Percentiles rank a stretch among this genome's conserved stretches.
These are phyloP conservation scores for Sextonia rubra DNA, from an alignment of 164 flowering plant species.

Conservation along the genomic window DNA sequence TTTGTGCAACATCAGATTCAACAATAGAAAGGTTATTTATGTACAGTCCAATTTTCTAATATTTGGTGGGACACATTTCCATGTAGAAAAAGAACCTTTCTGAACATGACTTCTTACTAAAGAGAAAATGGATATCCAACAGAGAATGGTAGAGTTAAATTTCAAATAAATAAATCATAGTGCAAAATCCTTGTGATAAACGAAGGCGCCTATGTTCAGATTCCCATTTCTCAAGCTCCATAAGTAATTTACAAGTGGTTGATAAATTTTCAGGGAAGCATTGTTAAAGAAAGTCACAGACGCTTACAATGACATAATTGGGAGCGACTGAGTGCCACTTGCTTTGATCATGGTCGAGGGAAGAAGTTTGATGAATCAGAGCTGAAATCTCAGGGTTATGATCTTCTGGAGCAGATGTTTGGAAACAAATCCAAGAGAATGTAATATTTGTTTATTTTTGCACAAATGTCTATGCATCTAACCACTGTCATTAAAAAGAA, in stretches of 20 bases:
- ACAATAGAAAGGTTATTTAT: too few species aligned
- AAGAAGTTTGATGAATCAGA: background rate
- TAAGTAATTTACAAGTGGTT: background rate
- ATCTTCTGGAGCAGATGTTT: background rate
- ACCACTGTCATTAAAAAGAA: background rate
- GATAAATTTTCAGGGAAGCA: constrained; percentile 50
- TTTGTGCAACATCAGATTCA: too few species aligned
- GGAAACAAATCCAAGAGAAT: background rate
- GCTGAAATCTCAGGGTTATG: background rate
- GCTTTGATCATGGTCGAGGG: background rate
- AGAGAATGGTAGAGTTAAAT: too few species aligned
- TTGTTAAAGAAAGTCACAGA: constrained; percentile 53
- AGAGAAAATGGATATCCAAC: too few species aligned
- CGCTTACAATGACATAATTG: constrained; percentile 52
- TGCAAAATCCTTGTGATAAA: too few species aligned
- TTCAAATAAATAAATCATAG: background rate
- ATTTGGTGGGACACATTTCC: too few species aligned
- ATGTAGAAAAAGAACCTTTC: too few species aligned
- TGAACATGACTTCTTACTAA: too few species aligned
- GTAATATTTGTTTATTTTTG: background rate
- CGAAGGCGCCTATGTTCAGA: background rate
- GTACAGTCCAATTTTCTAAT: too few species aligned
- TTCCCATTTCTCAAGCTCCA: background rate
- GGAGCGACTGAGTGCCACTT: constrained; percentile 41
- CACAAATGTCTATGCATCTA: constrained; percentile 1